Evolutionary conservation across 768 basidiomycete species (phyloP).

Genomic region (Gymnopilus dilepis): DNA sequence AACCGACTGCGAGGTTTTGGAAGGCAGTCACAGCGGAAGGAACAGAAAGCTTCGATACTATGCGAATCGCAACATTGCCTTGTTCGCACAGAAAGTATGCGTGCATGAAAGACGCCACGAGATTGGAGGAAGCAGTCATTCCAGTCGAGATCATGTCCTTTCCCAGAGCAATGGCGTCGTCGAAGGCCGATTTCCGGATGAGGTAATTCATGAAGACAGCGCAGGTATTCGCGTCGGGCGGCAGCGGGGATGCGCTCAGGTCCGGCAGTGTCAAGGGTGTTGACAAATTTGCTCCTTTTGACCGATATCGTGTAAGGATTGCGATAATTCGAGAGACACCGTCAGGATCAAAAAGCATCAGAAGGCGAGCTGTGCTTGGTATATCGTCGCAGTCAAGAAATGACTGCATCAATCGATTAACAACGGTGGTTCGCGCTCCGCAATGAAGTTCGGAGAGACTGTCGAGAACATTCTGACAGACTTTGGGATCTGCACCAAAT

Average conservation of each 20-base stretch:
- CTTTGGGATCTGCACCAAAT: slow-evolving; percentile 60
- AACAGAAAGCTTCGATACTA: slow-evolving; percentile 55
- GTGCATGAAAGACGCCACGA: slow-evolving; percentile 60
- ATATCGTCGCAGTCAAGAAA: slow-evolving; percentile 62
- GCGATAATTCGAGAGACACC: slow-evolving; percentile 30
- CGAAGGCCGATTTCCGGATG: slow-evolving; percentile 47
- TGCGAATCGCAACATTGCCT: slow-evolving; percentile 53
- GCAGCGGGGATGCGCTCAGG: slow-evolving; percentile 21
- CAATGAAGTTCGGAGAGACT: slow-evolving; percentile 47
- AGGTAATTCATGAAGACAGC: slow-evolving; percentile 65
- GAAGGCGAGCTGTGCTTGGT: slow-evolving; percentile 46
- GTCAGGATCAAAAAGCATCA: slow-evolving; percentile 51
- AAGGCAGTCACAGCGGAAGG: slow-evolving; percentile 35
- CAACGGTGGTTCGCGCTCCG: slow-evolving; percentile 50
- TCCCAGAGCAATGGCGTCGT: slow-evolving; percentile 51
- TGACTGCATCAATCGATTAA: slow-evolving; percentile 74
- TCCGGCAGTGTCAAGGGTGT: neutral
- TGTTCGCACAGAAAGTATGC: slow-evolving; percentile 55
- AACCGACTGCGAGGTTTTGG: slow-evolving; percentile 21
- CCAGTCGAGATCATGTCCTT: slow-evolving; percentile 49
- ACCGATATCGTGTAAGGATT: slow-evolving; percentile 19
- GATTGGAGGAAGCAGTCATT: slow-evolving; percentile 49
- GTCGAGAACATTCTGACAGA: slow-evolving; percentile 57
- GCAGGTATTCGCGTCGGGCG: slow-evolving; percentile 65
- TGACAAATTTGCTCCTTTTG: too few species aligned